Evolutionary conservation across 2,329 filamentous ascomycete genomes (phyloP), one percentile per base, ranked within the genome.

Genomic region (Colletotrichum scovillei): DNA sequence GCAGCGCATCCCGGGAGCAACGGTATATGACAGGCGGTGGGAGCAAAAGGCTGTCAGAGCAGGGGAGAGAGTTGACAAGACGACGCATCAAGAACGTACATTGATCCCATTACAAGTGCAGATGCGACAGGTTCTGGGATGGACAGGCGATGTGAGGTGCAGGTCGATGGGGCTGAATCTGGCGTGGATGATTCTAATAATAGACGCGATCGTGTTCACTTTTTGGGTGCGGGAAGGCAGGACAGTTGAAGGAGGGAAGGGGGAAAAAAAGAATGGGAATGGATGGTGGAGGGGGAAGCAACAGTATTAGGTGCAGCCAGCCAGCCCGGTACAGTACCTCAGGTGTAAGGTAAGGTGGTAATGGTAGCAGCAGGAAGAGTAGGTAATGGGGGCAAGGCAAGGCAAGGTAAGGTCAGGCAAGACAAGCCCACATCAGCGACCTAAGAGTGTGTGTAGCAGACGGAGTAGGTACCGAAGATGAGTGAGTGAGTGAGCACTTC

Each of bases 141-240:
- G 75, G 77, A 69, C 69, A 77, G 78, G 78, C 77, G 79, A 79
- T 79, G 78, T 77, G 76, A 79, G 77, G 78, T 82, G 81, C 80
- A 81, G 79, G 80, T 78, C 79, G 78, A 83, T 85, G 85, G 85
- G 85, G 86, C 84, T 86, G 85, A 84, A 86, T 84, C 84, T 85
- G 84, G 83, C 81, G 83, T 84, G 82, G 82, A 81, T 84, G 84
- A 79, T 87, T 83, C 86, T 87, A 87, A 87, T 86, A 85, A 86
- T 87, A 87, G 86, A 84, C 76, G 78, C 78, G 81, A 84, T 85
- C 81, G 82, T 85, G 84, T 83, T 84, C 81, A 82, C 79, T 78
- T 71, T 56, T 56, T 64, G 67, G 77, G 78, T 72, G 76, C 68
- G 72, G 70, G 76, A 75, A 77, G 73, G 74, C 75, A 74, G 75